A percentile compares a stretch with the other conserved stretches of the same genome.
Evolutionary conservation across 805 yeast genomes (phyloP).

Genomic region (Scheffersomyces ergatensis): DNA sequence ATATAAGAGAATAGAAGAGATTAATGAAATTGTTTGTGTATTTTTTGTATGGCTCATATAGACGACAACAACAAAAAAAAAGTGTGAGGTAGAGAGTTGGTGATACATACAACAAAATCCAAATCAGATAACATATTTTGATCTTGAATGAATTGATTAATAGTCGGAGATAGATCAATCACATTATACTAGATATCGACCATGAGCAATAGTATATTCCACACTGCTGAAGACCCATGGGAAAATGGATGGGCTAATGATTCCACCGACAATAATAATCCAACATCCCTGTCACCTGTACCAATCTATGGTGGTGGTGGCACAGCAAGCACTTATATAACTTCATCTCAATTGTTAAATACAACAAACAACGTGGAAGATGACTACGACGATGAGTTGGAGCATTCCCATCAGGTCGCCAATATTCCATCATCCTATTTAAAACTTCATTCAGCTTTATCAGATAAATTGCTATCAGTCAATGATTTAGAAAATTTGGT

Average conservation of each 20-base stretch:
- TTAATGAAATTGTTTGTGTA: no score
- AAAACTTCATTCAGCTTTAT: conserved; percentile 16
- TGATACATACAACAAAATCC: no score
- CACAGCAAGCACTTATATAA: conserved; percentile 13
- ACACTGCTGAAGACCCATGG: conserved; percentile 31
- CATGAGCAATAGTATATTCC: background rate
- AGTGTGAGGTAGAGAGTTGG: no score
- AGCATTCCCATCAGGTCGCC: conserved; percentile 5
- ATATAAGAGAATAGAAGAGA: no score
- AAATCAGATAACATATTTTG: no score
- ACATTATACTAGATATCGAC: no score
- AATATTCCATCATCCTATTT: conserved; percentile 30
- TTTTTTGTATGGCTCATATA: no score
- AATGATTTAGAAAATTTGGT: conserved; percentile 28
- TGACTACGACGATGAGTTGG: background rate
- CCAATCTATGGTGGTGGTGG: conserved; percentile 2
- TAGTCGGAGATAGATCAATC: no score
- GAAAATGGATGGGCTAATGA: conserved; percentile 37
- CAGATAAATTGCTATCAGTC: conserved; percentile 15
- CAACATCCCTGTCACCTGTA: conserved; percentile 2
- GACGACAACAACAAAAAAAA: no score
- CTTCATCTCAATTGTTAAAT: conserved; percentile 23
- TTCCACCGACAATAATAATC: conserved; percentile 4
- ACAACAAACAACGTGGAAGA: conserved; percentile 1
- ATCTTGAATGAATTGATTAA: no score